Evolutionary conservation across 2,329 filamentous ascomycete genomes (phyloP).

Genomic region (Microascus cirrosus): DNA sequence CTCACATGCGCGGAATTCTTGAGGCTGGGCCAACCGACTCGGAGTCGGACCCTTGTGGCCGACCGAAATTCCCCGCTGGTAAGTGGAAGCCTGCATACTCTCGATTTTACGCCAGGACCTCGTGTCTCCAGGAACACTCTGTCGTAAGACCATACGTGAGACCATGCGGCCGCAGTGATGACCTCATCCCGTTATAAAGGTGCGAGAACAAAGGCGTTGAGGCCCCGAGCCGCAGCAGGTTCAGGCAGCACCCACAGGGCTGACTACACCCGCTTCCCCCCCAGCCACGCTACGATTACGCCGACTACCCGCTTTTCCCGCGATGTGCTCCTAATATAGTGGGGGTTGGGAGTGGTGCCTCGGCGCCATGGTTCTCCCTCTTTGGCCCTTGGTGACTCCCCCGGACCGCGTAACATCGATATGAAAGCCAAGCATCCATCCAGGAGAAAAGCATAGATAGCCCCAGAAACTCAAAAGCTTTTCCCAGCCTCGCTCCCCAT

Average conservation of each 20-base stretch:
- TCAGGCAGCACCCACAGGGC: neutral
- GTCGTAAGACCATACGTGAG: no score
- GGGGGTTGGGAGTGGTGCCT: neutral
- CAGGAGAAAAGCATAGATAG: neutral
- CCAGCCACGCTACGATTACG: neutral
- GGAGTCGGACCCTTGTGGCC: no score
- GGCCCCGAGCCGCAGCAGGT: neutral
- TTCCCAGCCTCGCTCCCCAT: neutral
- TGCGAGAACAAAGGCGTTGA: no score
- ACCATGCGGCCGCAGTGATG: no score
- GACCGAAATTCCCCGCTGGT: no score
- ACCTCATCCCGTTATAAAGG: no score
- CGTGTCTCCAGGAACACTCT: no score
- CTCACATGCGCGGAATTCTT: no score
- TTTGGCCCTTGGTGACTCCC: neutral
- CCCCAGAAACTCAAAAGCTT: neutral
- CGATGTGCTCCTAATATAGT: neutral
- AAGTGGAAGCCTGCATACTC: no score
- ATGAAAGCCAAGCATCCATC: neutral
- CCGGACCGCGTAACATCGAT: neutral
- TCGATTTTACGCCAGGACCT: no score
- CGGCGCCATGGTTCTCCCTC: neutral
- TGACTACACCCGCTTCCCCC: neutral
- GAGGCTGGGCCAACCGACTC: no score
- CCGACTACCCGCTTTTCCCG: neutral